Base-by-base conservation (phyloP, 106 monocot species). In the Iris macrosiphon region DNA sequence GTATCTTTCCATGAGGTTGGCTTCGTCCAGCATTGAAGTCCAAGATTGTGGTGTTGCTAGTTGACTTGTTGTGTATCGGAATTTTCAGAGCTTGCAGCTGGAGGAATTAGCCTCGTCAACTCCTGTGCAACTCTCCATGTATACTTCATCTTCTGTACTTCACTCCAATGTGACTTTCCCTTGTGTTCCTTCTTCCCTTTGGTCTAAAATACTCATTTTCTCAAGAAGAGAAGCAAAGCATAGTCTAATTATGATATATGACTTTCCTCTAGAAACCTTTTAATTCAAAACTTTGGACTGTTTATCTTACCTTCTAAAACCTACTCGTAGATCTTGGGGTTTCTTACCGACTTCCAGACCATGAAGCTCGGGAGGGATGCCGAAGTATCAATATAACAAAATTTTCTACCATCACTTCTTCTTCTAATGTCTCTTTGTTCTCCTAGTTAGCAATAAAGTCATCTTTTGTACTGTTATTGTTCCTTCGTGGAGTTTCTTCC, bases 91-190 rank as follows among this genome's bases (percentile, higher is more conserved):
- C n/a, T n/a, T n/a, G n/a, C n/a, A n/a, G n/a, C 61, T 21, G 61
- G 61, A 46, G 61, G 46, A 31, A 61, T 47, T 20, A 32, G n/a
- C 33, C 61, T 45, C 61, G 46, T 61, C 2, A 61, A 28, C 31
- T 61, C 61, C 39, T 61, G 61, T 61, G 61, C 61, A 30, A 61
- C 61, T 31, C 45, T 45, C 61, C 61, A 61, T 46, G 61, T 61
- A 32, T 61, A 61, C 10, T 61, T 61, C 45, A 61, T 61, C 61
- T 45, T 61, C 17, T 46, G 61, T 46, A 61, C 16, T 19, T 61
- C 61, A 30, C 28, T 47, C 61, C 61, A 61, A n/a, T 31, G 28
- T 47, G 26, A 61, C 19, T 16, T 19, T 46, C 31, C 32, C 45
- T 34, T 37, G 21, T 31, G 26, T 4, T 23, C 34, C 23, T 14